phyloP scores from a whole-genome alignment of 2,329 filamentous ascomycete genomes.

The Biscogniauxia sp. region DNA sequence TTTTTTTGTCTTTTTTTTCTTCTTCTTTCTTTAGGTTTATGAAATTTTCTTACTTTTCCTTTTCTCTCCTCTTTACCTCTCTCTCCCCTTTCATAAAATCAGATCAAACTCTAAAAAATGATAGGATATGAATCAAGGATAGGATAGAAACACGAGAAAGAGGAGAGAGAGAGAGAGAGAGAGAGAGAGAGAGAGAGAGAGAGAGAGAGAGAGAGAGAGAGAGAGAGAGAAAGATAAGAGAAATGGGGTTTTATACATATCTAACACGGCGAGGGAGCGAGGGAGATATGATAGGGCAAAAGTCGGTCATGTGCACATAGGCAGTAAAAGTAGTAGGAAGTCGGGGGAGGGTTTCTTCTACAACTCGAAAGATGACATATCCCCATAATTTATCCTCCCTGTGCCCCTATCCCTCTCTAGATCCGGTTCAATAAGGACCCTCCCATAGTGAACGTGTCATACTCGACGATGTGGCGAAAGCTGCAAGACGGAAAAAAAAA shows the following conservation, averaged over 20 bases:
- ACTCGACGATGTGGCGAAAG: not conserved
- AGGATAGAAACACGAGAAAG: not conserved
- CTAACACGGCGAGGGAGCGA: constrained; percentile 2
- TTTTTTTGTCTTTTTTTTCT: not conserved
- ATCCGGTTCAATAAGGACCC: not conserved
- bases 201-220: not conserved
- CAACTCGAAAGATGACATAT: not conserved
- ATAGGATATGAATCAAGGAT: no score
- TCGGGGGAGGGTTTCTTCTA: not conserved
- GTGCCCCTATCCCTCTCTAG: not conserved
- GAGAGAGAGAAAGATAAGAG: constrained; percentile 12
- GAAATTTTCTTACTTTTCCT: no score
- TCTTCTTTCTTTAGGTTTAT: not conserved
- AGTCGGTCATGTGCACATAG: not conserved
- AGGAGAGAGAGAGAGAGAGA: not conserved
- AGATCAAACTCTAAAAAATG: no score
- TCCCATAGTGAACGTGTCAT: not conserved
- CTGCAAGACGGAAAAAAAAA: no score
- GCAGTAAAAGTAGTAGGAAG: not conserved
- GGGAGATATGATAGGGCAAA: no score
- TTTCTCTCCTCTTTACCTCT: no score
- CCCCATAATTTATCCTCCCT: not conserved
- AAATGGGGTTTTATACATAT: constrained; percentile 3
- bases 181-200: not conserved
- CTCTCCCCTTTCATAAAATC: no score